Evolutionary conservation across 2,329 filamentous ascomycete species (phyloP).

Genomic region (Talaromyces funiculosus): DNA sequence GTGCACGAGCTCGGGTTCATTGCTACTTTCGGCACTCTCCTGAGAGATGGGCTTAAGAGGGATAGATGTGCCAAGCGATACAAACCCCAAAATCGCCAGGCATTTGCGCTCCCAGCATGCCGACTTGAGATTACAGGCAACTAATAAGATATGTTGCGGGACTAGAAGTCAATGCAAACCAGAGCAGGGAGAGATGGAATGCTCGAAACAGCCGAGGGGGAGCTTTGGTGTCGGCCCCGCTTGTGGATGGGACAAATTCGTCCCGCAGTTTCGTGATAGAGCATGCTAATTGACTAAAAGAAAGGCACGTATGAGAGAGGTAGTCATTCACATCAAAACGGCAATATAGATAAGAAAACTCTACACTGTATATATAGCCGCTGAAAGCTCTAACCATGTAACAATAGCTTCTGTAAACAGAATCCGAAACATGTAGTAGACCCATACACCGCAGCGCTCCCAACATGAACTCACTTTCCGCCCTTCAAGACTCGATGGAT

Average conservation of each 20-base stretch:
- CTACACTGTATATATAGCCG: conserved; percentile 39
- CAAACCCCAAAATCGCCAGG: conserved; percentile 39
- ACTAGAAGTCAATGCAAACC: conserved; percentile 41
- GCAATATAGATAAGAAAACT: conserved; percentile 41
- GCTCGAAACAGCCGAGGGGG: conserved; percentile 39
- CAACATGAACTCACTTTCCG: conserved; percentile 44
- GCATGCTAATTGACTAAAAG: conserved; percentile 16
- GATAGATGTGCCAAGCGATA: conserved; percentile 40
- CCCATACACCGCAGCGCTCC: conserved; percentile 30
- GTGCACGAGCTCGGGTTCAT: conserved; percentile 14
- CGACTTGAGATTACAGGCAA: conserved; percentile 38
- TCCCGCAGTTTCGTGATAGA: background rate
- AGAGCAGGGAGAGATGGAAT: conserved; percentile 39
- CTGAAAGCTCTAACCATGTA: conserved; percentile 37
- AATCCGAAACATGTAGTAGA: conserved; percentile 39
- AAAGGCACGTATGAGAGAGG: conserved; percentile 35
- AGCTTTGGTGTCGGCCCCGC: conserved; percentile 39
- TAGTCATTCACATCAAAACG: conserved; percentile 41
- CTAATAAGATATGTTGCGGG: conserved; percentile 38
- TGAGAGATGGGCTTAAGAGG: conserved; percentile 34
- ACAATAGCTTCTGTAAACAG: conserved; percentile 42
- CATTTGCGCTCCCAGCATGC: conserved; percentile 37
- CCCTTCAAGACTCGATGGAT: conserved; percentile 38
- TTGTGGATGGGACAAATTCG: conserved; percentile 24
- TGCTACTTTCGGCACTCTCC: conserved; percentile 32